Evolutionary conservation across 2,329 filamentous ascomycete genomes (phyloP).

Genomic region (Cladobotryum protrusum): DNA sequence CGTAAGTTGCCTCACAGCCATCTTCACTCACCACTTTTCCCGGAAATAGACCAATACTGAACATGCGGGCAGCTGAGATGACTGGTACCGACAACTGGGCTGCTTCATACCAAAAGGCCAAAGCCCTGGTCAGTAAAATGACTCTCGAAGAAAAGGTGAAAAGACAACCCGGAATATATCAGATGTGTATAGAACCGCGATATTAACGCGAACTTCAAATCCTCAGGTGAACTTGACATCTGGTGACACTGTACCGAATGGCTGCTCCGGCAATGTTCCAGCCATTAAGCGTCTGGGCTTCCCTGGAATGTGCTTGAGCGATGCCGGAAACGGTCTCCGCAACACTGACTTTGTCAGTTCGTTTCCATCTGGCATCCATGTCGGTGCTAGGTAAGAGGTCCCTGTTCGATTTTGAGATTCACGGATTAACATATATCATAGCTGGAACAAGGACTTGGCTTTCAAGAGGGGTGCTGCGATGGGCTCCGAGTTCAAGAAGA

Average conservation of each 20-base stretch:
- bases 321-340: slow-evolving; percentile 40
- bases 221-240: slow-evolving; percentile 62
- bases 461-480: slow-evolving; percentile 64
- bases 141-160: slow-evolving; percentile 67
- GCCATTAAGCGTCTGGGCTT: slow-evolving; percentile 34
- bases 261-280: slow-evolving; percentile 42
- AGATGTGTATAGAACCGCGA: not conserved
- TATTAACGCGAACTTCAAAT: not conserved
- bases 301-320: slow-evolving; percentile 38
- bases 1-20: slow-evolving; percentile 31
- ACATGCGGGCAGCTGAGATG: slow-evolving; percentile 37
- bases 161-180: not conserved
- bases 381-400: slow-evolving; percentile 30
- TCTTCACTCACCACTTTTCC: no score
- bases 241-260: slow-evolving; percentile 51
- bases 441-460: slow-evolving; percentile 68
- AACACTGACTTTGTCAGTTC: slow-evolving; percentile 36
- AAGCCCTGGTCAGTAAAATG: slow-evolving; percentile 62
- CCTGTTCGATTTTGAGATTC: not conserved
- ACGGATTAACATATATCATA: not conserved
- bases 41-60: not conserved
- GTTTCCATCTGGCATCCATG: slow-evolving; percentile 36
- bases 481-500: slow-evolving; percentile 67
- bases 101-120: slow-evolving; percentile 60
- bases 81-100: slow-evolving; percentile 61